Evolutionary conservation across 2,329 filamentous ascomycete species (phyloP).

Genomic region (Colletotrichum endophyticum): DNA sequence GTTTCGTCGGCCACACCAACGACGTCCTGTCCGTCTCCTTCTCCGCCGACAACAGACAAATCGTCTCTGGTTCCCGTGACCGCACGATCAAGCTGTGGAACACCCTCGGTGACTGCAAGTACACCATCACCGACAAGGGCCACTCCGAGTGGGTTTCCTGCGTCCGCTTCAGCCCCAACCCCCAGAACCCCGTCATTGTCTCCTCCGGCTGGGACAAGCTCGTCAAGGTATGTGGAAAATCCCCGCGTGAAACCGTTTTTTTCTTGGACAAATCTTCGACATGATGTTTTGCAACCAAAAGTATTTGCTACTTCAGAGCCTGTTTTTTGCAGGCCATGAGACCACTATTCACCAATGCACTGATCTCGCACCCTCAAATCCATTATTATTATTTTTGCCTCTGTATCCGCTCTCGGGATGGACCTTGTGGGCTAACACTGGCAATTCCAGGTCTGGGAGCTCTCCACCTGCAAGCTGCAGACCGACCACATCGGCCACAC

Average conservation of each 20-base stretch:
- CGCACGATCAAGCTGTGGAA: constrained; percentile 99
- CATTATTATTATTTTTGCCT: not conserved
- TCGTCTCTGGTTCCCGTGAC: constrained; percentile 98
- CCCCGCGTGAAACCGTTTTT: not conserved
- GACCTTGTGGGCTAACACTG: constrained; percentile 27
- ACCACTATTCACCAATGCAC: constrained; percentile 91
- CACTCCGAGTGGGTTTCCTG: constrained; percentile 99
- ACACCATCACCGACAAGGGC: constrained; percentile 99
- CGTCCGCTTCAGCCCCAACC: constrained; percentile 99
- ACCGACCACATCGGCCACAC: constrained; percentile 99
- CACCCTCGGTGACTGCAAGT: constrained; percentile 99
- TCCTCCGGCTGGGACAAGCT: constrained; percentile 99
- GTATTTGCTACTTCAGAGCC: constrained; percentile 99
- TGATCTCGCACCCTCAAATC: constrained; percentile 59
- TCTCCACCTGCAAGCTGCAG: constrained; percentile 98
- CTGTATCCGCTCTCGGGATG: not conserved
- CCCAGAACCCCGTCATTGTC: constrained; percentile 99
- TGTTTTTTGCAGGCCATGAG: constrained; percentile 82
- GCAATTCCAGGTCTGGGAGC: constrained; percentile 89
- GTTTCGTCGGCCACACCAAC: constrained; percentile 99
- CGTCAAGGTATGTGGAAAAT: constrained; percentile 85
- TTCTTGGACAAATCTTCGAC: constrained; percentile 43
- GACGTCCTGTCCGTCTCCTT: constrained; percentile 99
- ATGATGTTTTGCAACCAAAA: constrained; percentile 93
- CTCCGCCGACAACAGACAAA: constrained; percentile 99